Conservation (phyloP, 305 asterid species). For the Fraxinus sp. region DNA sequence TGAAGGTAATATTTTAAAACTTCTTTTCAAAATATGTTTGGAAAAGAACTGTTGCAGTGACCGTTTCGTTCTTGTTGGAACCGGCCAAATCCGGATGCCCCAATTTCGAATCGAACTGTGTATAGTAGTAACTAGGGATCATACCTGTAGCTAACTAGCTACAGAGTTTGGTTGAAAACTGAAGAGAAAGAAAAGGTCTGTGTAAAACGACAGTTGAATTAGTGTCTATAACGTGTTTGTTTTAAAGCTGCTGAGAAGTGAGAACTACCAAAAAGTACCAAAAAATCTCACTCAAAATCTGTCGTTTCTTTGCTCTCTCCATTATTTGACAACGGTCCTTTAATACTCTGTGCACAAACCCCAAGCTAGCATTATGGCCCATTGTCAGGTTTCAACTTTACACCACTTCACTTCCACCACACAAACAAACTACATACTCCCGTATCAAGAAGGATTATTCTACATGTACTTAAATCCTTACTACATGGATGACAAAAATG, state of each 20-base stretch:
- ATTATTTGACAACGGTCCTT: conserved; percentile 34
- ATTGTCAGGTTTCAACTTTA: conserved; percentile 32
- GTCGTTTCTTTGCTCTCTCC: background rate
- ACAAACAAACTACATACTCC: conserved; percentile 19
- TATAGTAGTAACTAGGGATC: background rate
- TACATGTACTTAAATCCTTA: too few relatives aligned
- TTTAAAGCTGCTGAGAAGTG: conserved; percentile 20
- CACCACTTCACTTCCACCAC: conserved; percentile 26
- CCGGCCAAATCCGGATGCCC: background rate
- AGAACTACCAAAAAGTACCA: background rate
- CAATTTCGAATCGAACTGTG: background rate
- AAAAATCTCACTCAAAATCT: background rate
- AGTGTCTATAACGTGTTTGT: conserved; percentile 7
- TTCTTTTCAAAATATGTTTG: background rate
- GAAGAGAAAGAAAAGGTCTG: background rate
- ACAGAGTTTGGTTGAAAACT: background rate
- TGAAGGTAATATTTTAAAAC: background rate
- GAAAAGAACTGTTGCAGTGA: background rate
- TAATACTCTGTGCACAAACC: background rate
- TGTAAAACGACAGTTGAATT: conserved; percentile 24
- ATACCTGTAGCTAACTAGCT: background rate
- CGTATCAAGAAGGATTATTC: conserved; percentile 13
- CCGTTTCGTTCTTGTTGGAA: background rate
- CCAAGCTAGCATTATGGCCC: conserved; percentile 37
- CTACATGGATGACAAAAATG: too few relatives aligned